phyloP scores from a whole-genome alignment of 352 stramenopile genomes.

The Globisporangium ultimum region DNA sequence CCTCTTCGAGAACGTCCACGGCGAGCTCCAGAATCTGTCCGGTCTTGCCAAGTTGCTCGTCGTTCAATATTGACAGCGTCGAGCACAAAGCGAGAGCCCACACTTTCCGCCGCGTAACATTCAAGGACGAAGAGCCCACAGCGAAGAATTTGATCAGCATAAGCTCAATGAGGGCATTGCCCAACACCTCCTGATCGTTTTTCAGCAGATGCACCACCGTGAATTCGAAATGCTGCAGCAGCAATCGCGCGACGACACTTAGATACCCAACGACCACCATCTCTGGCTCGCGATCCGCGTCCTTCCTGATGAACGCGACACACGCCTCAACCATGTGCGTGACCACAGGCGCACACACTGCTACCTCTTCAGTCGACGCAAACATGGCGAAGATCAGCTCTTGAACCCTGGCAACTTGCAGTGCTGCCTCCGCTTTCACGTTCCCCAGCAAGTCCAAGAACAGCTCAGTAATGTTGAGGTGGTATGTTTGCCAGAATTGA shows the following conservation, averaged over 20 bases:
- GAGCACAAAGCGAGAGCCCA: constrained; percentile 61
- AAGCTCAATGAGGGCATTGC: constrained; percentile 37
- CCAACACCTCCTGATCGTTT: constrained; percentile 31
- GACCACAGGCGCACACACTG: constrained; percentile 24
- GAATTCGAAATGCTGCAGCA: constrained; percentile 47
- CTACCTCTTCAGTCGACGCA: constrained; percentile 36
- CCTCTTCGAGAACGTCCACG: constrained; percentile 67
- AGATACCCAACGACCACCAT: constrained; percentile 61
- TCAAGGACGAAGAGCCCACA: constrained; percentile 56
- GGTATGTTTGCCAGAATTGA: constrained; percentile 73
- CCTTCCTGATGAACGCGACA: constrained; percentile 34
- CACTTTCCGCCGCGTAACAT: constrained; percentile 52
- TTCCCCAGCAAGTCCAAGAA: constrained; percentile 53
- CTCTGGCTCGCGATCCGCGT: constrained; percentile 43
- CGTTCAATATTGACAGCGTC: constrained; percentile 32
- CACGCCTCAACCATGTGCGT: constrained; percentile 48
- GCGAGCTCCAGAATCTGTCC: constrained; percentile 67
- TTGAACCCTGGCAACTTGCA: constrained; percentile 45
- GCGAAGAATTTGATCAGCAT: constrained; percentile 78
- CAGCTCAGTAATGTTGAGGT: constrained; percentile 32
- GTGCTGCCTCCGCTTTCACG: constrained; percentile 64
- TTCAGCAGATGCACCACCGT: constrained; percentile 40
- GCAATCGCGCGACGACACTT: constrained; percentile 47
- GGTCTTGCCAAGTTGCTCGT: constrained; percentile 46
- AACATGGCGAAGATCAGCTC: constrained; percentile 40